These are phyloP conservation scores for Lablab purpureus DNA, from an alignment of 306 rosid species.

Conservation along the genomic window DNA sequence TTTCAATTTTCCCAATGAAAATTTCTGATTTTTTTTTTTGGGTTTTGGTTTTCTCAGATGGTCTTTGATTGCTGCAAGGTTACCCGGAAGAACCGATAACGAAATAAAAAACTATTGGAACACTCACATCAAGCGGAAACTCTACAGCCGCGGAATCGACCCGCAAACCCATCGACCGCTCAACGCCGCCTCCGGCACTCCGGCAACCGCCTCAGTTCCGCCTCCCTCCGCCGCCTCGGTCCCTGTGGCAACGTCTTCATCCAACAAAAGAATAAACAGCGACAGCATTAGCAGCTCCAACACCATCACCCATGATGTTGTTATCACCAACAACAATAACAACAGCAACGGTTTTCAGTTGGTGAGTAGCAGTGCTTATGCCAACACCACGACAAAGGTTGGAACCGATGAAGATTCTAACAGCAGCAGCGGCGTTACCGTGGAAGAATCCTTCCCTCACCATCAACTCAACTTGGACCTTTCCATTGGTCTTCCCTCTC, in stretches of 20 bases:
- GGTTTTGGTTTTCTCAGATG: conserved; percentile 50
- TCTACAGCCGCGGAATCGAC: conserved; percentile 72
- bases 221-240: neutral
- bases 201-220: neutral
- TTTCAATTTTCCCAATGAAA: neutral
- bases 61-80: conserved; percentile 75
- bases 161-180: conserved; percentile 78
- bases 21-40: neutral
- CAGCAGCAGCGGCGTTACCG: conserved; percentile 55
- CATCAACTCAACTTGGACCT: conserved; percentile 66
- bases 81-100: conserved; percentile 80
- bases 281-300: neutral
- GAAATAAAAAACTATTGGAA: conserved; percentile 86
- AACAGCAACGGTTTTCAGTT: conserved; percentile 32
- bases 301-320: neutral
- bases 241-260: neutral
- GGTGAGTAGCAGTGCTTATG: neutral
- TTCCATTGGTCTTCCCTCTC: conserved; percentile 63
- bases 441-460: conserved; percentile 44
- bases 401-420: conserved; percentile 58
- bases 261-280: conserved; percentile 24
- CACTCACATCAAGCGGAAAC: conserved; percentile 75
- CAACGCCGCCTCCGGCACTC: conserved; percentile 7
- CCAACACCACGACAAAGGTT: neutral
- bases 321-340: neutral